phyloP scores from a whole-genome alignment of 768 basidiomycete species.

The Mycena crocata region DNA sequence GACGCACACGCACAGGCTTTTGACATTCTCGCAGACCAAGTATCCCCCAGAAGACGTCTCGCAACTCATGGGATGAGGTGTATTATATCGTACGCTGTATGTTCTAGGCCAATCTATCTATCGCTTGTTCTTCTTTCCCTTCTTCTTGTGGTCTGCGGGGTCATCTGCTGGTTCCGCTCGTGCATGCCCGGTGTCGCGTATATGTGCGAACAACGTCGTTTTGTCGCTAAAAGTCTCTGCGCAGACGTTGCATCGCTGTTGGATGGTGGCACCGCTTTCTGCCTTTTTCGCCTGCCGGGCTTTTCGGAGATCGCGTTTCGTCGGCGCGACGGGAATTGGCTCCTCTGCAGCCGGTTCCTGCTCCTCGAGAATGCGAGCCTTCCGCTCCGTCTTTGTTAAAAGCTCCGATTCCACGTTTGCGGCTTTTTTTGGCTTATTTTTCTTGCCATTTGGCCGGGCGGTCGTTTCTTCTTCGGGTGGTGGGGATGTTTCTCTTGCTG shows the following conservation, averaged over 20 bases:
- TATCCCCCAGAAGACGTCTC: conserved; percentile 94
- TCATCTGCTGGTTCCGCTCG: conserved; percentile 52
- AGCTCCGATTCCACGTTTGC: conserved; percentile 13
- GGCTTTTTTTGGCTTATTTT: conserved; percentile 30
- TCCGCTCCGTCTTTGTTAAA: conserved; percentile 37
- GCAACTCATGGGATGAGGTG: conserved; percentile 85
- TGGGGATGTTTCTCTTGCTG: conserved; percentile 5
- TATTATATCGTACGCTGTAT: conserved; percentile 19
- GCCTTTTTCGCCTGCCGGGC: conserved; percentile 83
- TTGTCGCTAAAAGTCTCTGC: conserved; percentile 69
- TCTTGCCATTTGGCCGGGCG: conserved; percentile 31
- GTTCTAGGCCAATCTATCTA: conserved; percentile 28
- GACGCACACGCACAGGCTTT: conserved; percentile 62
- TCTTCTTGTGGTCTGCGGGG: conserved; percentile 46
- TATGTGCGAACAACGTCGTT: conserved; percentile 81
- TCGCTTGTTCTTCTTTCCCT: conserved; percentile 52
- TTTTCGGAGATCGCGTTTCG: conserved; percentile 87
- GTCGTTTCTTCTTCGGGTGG: conserved; percentile 25
- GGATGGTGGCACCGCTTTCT: conserved; percentile 45
- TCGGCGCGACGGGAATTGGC: conserved; percentile 40
- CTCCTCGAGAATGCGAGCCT: conserved; percentile 28
- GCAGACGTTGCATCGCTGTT: conserved; percentile 78
- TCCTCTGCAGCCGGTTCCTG: conserved; percentile 6
- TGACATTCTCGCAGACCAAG: conserved; percentile 96
- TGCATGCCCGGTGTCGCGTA: conserved; percentile 79